Conservation (phyloP, 192 early-diverging fungal genomes). For the Diversispora epigaea region DNA sequence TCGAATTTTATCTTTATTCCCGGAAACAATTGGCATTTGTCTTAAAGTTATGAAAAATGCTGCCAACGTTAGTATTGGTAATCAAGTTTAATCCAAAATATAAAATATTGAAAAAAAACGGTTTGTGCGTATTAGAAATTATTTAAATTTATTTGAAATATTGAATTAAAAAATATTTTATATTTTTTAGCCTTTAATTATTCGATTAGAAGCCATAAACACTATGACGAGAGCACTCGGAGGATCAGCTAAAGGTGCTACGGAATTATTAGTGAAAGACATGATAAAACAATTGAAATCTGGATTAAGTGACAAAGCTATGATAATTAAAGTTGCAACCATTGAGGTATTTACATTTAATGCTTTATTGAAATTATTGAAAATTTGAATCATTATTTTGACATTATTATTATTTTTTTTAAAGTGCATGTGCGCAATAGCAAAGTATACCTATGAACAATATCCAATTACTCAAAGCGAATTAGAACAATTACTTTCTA, state of each 20-base stretch:
- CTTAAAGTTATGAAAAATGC: constrained; percentile 65
- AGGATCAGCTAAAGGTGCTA: constrained; percentile 72
- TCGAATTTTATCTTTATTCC: constrained; percentile 70
- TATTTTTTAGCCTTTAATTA: constrained; percentile 45
- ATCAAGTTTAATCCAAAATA: not conserved
- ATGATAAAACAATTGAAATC: constrained; percentile 61
- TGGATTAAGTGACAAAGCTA: constrained; percentile 70
- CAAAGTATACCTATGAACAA: constrained; percentile 37
- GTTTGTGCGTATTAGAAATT: too few relatives aligned
- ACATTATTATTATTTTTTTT: not conserved
- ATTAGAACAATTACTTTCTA: constrained; percentile 34
- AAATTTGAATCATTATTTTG: not conserved
- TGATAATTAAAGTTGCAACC: constrained; percentile 61
- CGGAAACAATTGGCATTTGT: constrained; percentile 61
- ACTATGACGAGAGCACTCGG: constrained; percentile 64
- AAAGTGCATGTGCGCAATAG: constrained; percentile 17
- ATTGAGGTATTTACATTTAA: constrained; percentile 55
- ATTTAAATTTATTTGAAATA: not conserved
- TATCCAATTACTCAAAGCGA: constrained; percentile 44
- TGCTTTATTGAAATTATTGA: not conserved
- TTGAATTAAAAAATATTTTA: not conserved
- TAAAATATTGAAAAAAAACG: too few relatives aligned
- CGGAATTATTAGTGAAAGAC: constrained; percentile 72
- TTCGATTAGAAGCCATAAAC: constrained; percentile 70
- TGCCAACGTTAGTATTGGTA: constrained; percentile 45